Base-by-base conservation (phyloP, 805 yeast species). In the Soucietia sequanensis region DNA sequence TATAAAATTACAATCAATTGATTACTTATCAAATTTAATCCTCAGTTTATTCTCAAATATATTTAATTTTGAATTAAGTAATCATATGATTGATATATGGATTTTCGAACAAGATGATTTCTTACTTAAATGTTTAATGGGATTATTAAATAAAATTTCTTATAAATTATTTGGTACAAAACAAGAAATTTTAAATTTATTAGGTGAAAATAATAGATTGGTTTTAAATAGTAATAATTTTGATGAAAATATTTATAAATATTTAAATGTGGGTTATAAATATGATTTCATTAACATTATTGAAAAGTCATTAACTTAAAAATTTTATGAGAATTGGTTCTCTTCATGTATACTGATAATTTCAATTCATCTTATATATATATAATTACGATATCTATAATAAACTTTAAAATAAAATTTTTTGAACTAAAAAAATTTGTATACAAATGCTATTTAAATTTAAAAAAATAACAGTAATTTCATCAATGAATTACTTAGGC, bases 101-200 rank as follows among this genome's bases (percentile, higher is more conserved):
- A 51, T 80, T 8, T 80, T 80, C 50, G 87, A 81, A 50, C 80
- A 81, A 6, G 84, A 77, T 44, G 27, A 23, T 1, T 66, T 80
- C 42, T 49, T 82, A 31, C 56, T 78, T 27, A 66, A 82, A 14
- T 67, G 72, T 8, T 61, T 74, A 2, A 52, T 82, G n/a, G 84
- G 78, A 0, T 51, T 80, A 10, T 50, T 83, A 27, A 63, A 65
- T 16, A 61, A 64, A 27, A 57, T 76, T 13, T 74, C 72, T 30
- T 50, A 48, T 40, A 73, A 72, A 45, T 61, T 81, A 21, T 78
- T 68, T 50, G 84, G 80, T 2, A 44, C 65, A 25, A 62, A 61
- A 30, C 47, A 60, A 15, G 85, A 79, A 47, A 58, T 76, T n/a
- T 38, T 71, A 38, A 44, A 46, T 12, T 38, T 62, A 4, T 52